Base-by-base conservation (phyloP, 108 stramenopile species). In the Seminavis robusta region DNA sequence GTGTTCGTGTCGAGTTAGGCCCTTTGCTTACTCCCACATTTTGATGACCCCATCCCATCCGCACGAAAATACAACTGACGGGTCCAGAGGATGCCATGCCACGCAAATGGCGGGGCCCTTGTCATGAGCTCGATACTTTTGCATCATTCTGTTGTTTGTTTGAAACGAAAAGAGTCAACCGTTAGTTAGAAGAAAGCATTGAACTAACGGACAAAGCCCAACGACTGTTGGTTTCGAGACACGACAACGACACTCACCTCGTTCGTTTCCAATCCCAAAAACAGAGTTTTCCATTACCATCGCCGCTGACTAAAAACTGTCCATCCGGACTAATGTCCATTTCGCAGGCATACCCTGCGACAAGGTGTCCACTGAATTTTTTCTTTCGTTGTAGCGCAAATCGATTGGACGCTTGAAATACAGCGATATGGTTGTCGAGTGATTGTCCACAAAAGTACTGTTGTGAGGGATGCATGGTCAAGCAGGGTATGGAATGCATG, bases 1-100 rank as follows among this genome's bases (percentile, higher is more conserved):
- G n/a, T n/a, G n/a, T n/a, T n/a, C n/a, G n/a, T n/a, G n/a, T n/a
- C n/a, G n/a, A n/a, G n/a, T n/a, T n/a, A n/a, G n/a, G n/a, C n/a
- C 13, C 3, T 15, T 59, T 47, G 23, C 41, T 58, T 83, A 97
- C 51, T 95, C 84, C 99, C 99, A 99, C 70, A 99, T 81, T 64
- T 98, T 98, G 57, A 98, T 97, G 38, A 93, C 75, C 0, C 97
- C 98, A 73, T 99, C 99, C 99, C 99, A 99, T 20, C 97, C 97
- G 54, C 95, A 96, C 5, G 96, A 88, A 64, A 97, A 97, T 13
- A 98, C 82, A 45, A 75, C 65, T 39, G 88, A 94, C 4, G 96
- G 87, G 37, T 97, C 88, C 32, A 97, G 43, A 1, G 99, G 99
- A 67, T 98, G 97, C 99, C 99, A 99, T 1, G 76, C 86, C 31